Evolutionary conservation across 352 stramenopile species (phyloP).

Genomic region (Phytophthora vignae): DNA sequence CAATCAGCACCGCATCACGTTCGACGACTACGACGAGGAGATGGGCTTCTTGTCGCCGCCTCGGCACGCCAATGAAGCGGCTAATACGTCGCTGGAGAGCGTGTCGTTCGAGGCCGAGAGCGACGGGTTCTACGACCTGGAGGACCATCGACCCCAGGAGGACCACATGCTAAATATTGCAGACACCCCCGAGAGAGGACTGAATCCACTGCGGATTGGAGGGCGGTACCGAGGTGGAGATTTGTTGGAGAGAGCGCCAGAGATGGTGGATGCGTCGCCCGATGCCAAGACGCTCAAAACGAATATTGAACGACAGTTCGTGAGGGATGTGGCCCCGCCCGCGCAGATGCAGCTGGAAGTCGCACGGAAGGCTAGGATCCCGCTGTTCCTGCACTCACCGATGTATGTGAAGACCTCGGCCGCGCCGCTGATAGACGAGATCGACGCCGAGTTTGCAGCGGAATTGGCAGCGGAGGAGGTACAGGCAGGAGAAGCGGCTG

Average conservation of each 20-base stretch:
- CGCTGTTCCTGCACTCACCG: constrained; percentile 85
- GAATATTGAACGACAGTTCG: constrained; percentile 74
- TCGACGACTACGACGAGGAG: constrained; percentile 61
- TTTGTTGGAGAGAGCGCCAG: constrained; percentile 28
- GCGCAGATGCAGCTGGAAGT: constrained; percentile 91
- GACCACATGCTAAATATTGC: constrained; percentile 39
- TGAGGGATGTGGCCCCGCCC: constrained; percentile 71
- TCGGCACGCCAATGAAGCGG: constrained; percentile 27
- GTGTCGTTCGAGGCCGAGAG: constrained; percentile 62
- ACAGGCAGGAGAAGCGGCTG: constrained; percentile 13
- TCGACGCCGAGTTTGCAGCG: constrained; percentile 33
- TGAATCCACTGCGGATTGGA: constrained; percentile 31
- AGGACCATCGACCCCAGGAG: constrained; percentile 41
- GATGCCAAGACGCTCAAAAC: constrained; percentile 63
- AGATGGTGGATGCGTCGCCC: constrained; percentile 30
- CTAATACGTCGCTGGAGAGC: constrained; percentile 53
- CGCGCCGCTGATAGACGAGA: constrained; percentile 59
- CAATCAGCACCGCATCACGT: constrained; percentile 70
- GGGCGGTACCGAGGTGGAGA: constrained; percentile 38
- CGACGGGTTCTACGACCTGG: constrained; percentile 61
- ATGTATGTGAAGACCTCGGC: constrained; percentile 87
- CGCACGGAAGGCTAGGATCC: constrained; percentile 81
- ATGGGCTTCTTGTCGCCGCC: constrained; percentile 55
- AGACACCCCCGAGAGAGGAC: constrained; percentile 27
- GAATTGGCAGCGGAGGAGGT: constrained; percentile 29